Evolutionary conservation across 1,284 basidiomycete genomes (phyloP).

Genomic region (Fomes fomentarius): DNA sequence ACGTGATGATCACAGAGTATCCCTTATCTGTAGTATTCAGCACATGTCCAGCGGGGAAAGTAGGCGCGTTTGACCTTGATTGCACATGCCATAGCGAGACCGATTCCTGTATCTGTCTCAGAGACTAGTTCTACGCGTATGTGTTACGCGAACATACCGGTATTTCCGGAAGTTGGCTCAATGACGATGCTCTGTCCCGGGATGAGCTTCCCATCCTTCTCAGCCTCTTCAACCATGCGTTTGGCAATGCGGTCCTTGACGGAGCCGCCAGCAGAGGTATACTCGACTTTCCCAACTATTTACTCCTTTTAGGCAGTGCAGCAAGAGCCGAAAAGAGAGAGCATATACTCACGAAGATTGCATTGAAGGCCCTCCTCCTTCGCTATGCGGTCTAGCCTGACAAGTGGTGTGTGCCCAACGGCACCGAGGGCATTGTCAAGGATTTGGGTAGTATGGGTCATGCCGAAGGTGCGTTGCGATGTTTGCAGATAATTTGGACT

Average conservation of each 20-base stretch:
- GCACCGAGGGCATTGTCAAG: constrained; percentile 82
- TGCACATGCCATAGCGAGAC: constrained; percentile 89
- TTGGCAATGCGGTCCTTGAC: constrained; percentile 97
- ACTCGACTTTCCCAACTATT: constrained; percentile 90
- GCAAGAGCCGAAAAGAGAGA: not conserved
- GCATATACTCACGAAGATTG: constrained; percentile 75
- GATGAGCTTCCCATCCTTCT: constrained; percentile 83
- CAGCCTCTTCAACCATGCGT: constrained; percentile 95
- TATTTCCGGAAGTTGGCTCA: constrained; percentile 94
- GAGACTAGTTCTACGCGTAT: not conserved
- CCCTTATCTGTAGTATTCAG: constrained; percentile 88
- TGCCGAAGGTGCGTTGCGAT: constrained; percentile 3
- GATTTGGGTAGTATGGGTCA: constrained; percentile 45
- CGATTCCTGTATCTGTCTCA: constrained; percentile 67
- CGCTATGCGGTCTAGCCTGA: constrained; percentile 85
- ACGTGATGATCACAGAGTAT: constrained; percentile 91
- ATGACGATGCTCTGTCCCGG: constrained; percentile 93
- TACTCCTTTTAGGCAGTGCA: no score
- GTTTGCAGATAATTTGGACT: not conserved
- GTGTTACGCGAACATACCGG: constrained; percentile 57
- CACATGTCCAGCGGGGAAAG: constrained; percentile 35
- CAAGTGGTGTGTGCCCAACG: constrained; percentile 90
- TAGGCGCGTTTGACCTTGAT: constrained; percentile 68
- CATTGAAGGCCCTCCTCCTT: constrained; percentile 80
- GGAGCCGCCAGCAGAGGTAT: constrained; percentile 89